Percentiles rank a stretch among this genome's conserved stretches.
Conservation (phyloP, 305 asterid genomes). For the Caryopteris hybrid region DNA sequence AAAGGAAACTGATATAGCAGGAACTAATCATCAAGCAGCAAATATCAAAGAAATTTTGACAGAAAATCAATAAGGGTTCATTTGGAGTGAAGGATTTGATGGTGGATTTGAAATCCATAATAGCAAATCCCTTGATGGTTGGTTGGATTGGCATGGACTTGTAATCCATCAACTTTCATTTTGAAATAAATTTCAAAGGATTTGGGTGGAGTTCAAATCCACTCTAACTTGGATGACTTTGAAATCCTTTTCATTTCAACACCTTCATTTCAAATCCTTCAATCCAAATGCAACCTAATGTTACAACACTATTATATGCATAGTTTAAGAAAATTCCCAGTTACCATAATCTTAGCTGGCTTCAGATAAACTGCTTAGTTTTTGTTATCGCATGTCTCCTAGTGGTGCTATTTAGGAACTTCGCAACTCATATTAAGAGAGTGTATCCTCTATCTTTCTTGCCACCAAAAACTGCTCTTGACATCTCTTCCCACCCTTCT, state of each 20-base stretch:
- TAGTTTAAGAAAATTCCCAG: neutral
- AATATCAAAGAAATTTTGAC: neutral
- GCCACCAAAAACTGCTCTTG: neutral
- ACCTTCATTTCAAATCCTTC: too few relatives aligned
- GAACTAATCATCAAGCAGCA: neutral
- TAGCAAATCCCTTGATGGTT: too few relatives aligned
- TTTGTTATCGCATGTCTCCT: neutral
- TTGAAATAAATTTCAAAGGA: too few relatives aligned
- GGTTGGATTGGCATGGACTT: too few relatives aligned
- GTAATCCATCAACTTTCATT: too few relatives aligned
- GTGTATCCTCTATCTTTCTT: neutral
- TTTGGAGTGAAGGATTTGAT: too few relatives aligned
- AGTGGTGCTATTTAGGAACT: neutral
- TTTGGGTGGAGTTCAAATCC: too few relatives aligned
- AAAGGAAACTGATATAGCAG: constrained; percentile 1
- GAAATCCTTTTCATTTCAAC: too few relatives aligned
- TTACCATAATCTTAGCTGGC: neutral
- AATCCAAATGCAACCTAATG: too few relatives aligned
- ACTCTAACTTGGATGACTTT: too few relatives aligned
- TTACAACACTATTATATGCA: neutral
- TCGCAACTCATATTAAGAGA: neutral
- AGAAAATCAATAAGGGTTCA: too few relatives aligned
- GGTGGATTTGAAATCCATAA: too few relatives aligned
- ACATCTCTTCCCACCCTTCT: constrained; percentile 6
- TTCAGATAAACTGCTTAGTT: neutral